Percentiles rank a stretch among this genome's conserved stretches.
phyloP scores from a whole-genome alignment of 805 yeast genomes.

The Torulaspora quercuum region DNA sequence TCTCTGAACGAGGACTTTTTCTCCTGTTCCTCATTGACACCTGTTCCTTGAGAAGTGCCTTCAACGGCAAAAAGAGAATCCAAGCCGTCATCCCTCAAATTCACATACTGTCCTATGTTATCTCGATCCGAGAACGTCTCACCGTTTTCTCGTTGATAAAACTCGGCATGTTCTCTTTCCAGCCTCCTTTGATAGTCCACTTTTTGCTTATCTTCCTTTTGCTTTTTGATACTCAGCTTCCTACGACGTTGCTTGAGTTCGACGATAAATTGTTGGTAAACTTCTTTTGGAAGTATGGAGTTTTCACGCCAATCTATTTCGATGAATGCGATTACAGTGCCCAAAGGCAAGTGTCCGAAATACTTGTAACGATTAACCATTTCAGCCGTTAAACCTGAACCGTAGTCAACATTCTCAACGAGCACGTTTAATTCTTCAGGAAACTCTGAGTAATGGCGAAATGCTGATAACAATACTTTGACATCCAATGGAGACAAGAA shows the following conservation, averaged over 20 bases:
- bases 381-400: constrained; percentile 60
- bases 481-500: constrained; percentile 78
- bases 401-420: constrained; percentile 68
- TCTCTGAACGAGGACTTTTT: constrained; percentile 30
- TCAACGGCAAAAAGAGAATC: constrained; percentile 13
- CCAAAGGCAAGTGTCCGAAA: constrained; percentile 76
- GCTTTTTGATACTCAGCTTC: constrained; percentile 45
- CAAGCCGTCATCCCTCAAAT: constrained; percentile 1
- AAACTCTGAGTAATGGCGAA: constrained; percentile 57
- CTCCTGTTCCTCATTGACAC: constrained; percentile 13
- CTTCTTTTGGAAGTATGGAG: constrained; percentile 43
- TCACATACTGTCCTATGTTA: neutral
- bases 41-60: constrained; percentile 6
- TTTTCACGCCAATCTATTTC: constrained; percentile 77
- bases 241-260: constrained; percentile 59
- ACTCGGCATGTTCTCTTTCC: constrained; percentile 55
- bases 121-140: constrained; percentile 23
- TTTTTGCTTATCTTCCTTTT: constrained; percentile 59
- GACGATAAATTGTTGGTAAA: constrained; percentile 45
- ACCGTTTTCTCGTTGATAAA: constrained; percentile 57
- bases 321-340: constrained; percentile 76
- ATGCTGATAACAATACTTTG: constrained; percentile 61
- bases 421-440: constrained; percentile 62
- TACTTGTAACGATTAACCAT: constrained; percentile 61
- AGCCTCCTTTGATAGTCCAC: constrained; percentile 53